Base-by-base conservation (phyloP, 2,329 filamentous ascomycete genomes). In the Penicillium sp. region DNA sequence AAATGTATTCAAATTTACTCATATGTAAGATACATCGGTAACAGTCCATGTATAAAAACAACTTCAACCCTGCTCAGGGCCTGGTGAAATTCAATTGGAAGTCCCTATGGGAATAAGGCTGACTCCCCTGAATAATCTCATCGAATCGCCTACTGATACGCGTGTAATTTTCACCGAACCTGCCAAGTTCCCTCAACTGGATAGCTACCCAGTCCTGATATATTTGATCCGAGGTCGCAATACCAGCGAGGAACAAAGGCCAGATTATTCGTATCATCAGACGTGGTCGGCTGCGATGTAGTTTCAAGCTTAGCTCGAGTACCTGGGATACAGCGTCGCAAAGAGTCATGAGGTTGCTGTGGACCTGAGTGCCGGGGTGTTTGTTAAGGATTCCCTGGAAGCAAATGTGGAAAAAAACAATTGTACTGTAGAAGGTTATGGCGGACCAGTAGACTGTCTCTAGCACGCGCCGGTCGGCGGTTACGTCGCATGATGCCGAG, bases 191-290 rank as follows among this genome's bases (percentile, higher is more conserved):
- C 5, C 56, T 55, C 29, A 68, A 46, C 18, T 61, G 60, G 24
- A 65, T 64, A 15, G 64, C 62, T 23, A 66, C 61, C 64, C 65
- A 68, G 47, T 67, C 65, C 42, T 61, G 57, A 48, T 62, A 62
- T 9, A 63, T 65, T 6, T 48, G 49, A 29, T 66, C 65, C 1
- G 56, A 49, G 13, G 64, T 66, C 18, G 62, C 63, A 41, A 64
- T 63, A 4, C 63, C 62, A 2, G 64, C 63, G 10, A 65, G 55
- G 34, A 65, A 63, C 9, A 66, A 49, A 8, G 60, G 64, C 64
- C 63, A 66, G 16, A 55, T 52, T 29, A 66, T 68, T 38, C 63
- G 55, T 3, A 60, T 52, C 43, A 66, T 54, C 44, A 62, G 43
- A 28, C 57, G 64, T 1, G 60, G 60, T 26, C 60, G 53, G 31